Percentiles rank a stretch among this genome's conserved stretches.
These are phyloP conservation scores for Marasmius fiardii DNA, from an alignment of 1,284 basidiomycete species.

Conservation along the genomic window DNA sequence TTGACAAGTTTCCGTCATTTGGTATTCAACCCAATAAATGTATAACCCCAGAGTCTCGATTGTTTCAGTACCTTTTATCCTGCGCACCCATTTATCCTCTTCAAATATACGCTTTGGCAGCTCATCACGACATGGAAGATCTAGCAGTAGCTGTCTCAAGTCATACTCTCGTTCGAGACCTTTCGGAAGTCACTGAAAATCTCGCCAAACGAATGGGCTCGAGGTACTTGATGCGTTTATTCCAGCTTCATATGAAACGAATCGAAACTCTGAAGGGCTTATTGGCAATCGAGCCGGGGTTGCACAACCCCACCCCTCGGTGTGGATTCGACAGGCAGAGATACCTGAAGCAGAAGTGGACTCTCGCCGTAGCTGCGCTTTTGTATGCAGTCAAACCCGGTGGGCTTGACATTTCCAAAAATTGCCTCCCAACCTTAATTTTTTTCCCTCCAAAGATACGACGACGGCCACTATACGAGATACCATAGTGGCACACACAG, in stretches of 20 bases:
- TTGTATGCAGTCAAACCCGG: neutral
- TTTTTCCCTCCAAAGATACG: neutral
- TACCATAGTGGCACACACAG: neutral
- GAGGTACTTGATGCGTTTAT: neutral
- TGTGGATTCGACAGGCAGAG: neutral
- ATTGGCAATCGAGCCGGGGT: neutral
- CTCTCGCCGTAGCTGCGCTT: neutral
- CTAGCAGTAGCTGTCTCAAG: constrained; percentile 37
- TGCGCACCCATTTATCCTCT: constrained; percentile 36
- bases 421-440: neutral
- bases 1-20: constrained; percentile 31
- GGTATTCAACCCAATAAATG: constrained; percentile 22
- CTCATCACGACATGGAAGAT: constrained; percentile 30
- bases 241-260: neutral
- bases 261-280: neutral
- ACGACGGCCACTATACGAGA: neutral
- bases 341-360: neutral
- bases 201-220: constrained; percentile 38
- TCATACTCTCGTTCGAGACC: constrained; percentile 35
- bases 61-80: constrained; percentile 33
- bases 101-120: constrained; percentile 41
- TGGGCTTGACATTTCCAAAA: neutral
- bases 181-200: constrained; percentile 37
- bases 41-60: constrained; percentile 5
- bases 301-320: too few species aligned